Evolutionary conservation across 306 rosid genomes (phyloP), one percentile per base, ranked within the genome.

Genomic region (Acacia confusa): DNA sequence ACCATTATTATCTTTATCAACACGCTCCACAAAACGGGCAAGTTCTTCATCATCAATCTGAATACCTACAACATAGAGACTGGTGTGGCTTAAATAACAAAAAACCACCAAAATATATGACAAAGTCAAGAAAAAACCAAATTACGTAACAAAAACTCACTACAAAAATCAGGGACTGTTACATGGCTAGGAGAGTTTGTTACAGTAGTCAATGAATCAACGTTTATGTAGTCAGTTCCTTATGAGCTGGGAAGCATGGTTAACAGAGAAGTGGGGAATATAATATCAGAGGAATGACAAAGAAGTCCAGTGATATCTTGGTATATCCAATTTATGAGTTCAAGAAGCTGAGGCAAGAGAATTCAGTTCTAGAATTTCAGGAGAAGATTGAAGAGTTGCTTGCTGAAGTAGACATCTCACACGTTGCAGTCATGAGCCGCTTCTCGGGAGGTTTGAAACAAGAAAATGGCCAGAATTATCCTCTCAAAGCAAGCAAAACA

Each of bases 21-120:
- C 99, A 78, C 87, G 94, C 88, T 95, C 99, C 24, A 95, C 99
- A 77, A 95, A 95, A 30, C 87, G 99, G 17, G 95, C 99, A 8
- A 95, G 99, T 75, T 95, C 99, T 85, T 89, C 92, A 12, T 95
- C 99, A 77, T 95, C 97, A 80, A 95, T 92, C 80, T 95, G 90
- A 88, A 95, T 95, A 82, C 97, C 99, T 95, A 79, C 74, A 90
- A 84, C 79, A 85, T 84, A 85, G 74, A 82, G 83, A 85, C 89
- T 90, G 85, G 87, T 82, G 78, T 75, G 89, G 82, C 88, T 90
- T 89, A 92, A 90, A 83, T 87, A 87, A 82, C 58, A 87, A 90
- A 83, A 82, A 71, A 22, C 58, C 47, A 65, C 74, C 53, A 50
- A 79, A 81, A 52, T 30, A 77, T 53, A 74, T 50, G 44, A 74